Conservation (phyloP, 2,329 filamentous ascomycete species). For the Xylaria sp. region DNA sequence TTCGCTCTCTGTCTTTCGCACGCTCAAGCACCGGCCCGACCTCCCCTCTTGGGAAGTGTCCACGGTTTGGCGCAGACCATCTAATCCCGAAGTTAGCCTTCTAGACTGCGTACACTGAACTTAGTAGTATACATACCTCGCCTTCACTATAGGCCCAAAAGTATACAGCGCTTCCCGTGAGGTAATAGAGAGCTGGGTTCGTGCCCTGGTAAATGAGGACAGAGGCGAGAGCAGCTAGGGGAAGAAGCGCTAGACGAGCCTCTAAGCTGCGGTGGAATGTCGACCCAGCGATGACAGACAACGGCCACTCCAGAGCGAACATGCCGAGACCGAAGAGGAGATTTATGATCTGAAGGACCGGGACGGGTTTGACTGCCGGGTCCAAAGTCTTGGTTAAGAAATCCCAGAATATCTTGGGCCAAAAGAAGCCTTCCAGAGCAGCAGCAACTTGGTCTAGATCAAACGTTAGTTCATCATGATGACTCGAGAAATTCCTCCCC, state of each 20-base stretch:
- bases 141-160: conserved; percentile 98
- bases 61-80: conserved; percentile 76
- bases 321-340: conserved; percentile 81
- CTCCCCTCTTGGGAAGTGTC: conserved; percentile 72
- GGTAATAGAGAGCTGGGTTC: conserved; percentile 91
- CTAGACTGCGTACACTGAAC: not conserved
- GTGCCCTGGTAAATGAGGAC: conserved; percentile 90
- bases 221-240: conserved; percentile 78
- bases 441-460: conserved; percentile 85
- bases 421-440: conserved; percentile 90
- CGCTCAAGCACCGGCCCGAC: conserved; percentile 43
- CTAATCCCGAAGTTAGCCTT: conserved; percentile 52
- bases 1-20: conserved; percentile 8
- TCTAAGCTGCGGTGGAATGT: conserved; percentile 88
- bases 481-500: not conserved
- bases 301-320: conserved; percentile 91
- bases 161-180: conserved; percentile 86
- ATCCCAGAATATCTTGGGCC: conserved; percentile 99
- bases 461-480: conserved; percentile 44
- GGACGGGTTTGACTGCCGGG: conserved; percentile 84
- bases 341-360: conserved; percentile 90
- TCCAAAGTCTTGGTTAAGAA: conserved; percentile 93
- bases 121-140: conserved; percentile 73
- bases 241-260: conserved; percentile 82
- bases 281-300: conserved; percentile 80